These are phyloP conservation scores for Alnus rubra DNA, from an alignment of 306 rosid species.

Conservation along the genomic window DNA sequence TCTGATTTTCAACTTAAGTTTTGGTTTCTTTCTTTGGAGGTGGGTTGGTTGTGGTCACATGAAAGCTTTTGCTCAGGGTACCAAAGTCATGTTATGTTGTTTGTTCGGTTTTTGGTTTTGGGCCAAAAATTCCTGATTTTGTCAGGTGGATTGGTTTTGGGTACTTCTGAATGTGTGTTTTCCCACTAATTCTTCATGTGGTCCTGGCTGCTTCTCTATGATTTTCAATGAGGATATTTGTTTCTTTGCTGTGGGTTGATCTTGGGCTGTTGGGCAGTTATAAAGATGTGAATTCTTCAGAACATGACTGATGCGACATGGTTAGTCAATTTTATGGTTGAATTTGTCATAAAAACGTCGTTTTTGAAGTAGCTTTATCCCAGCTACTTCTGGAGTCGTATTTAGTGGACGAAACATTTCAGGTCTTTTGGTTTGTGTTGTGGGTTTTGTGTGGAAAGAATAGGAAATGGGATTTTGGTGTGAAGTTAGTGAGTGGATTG, in stretches of 20 bases:
- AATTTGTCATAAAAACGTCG: background rate
- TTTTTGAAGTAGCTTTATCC: background rate
- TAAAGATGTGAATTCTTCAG: slow-evolving; percentile 6
- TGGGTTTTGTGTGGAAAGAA: slow-evolving; percentile 13
- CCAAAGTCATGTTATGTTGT: background rate
- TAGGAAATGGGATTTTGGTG: slow-evolving; percentile 7
- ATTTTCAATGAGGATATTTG: slow-evolving; percentile 29
- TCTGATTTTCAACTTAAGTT: slow-evolving; percentile 1
- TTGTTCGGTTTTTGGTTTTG: slow-evolving; percentile 11
- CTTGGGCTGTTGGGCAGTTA: slow-evolving; percentile 3
- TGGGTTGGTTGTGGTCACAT: background rate
- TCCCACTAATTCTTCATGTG: background rate
- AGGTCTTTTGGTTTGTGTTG: background rate
- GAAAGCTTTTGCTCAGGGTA: background rate
- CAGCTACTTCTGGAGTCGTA: slow-evolving; percentile 11
- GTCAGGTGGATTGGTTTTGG: slow-evolving; percentile 28
- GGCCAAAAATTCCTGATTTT: slow-evolving; percentile 17
- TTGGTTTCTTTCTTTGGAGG: background rate
- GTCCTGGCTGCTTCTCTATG: background rate
- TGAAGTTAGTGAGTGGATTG: slow-evolving; percentile 22
- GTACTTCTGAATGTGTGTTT: slow-evolving; percentile 19
- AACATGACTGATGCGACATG: slow-evolving; percentile 3
- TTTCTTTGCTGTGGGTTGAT: slow-evolving; percentile 42
- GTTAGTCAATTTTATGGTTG: background rate
- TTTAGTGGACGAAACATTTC: slow-evolving; percentile 15